These are phyloP conservation scores for Volvox africanus DNA, from an alignment of 139 green algal genomes.

Conservation along the genomic window DNA sequence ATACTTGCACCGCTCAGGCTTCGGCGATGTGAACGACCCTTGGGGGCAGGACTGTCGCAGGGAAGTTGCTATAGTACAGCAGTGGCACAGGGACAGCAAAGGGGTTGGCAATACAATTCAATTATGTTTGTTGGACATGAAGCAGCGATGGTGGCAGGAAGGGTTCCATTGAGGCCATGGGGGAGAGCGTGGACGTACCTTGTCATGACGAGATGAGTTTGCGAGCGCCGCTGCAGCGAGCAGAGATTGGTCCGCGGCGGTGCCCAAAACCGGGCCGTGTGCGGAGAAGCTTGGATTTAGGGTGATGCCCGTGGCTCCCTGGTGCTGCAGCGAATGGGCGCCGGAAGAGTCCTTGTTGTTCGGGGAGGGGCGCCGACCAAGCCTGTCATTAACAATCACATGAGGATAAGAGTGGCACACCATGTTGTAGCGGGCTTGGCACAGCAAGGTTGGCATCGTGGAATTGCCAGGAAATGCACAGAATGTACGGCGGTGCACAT, in stretches of 20 bases:
- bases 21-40: neutral
- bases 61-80: neutral
- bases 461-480: no score
- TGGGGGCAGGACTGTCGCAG: constrained; percentile 17
- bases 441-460: no score
- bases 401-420: no score
- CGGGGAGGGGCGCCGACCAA: neutral
- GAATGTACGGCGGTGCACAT: no score
- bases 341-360: neutral
- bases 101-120: neutral
- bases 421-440: no score
- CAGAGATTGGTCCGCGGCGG: neutral
- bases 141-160: no score
- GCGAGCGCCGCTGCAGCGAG: neutral
- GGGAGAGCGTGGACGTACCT: neutral
- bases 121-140: neutral
- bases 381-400: neutral
- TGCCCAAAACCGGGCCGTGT: neutral
- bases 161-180: neutral
- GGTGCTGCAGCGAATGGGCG: neutral
- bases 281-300: neutral
- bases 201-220: neutral
- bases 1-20: neutral
- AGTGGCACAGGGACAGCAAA: neutral
- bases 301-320: neutral